Evolutionary conservation across 805 yeast species (phyloP).

Genomic region (Candida yuanshanica): DNA sequence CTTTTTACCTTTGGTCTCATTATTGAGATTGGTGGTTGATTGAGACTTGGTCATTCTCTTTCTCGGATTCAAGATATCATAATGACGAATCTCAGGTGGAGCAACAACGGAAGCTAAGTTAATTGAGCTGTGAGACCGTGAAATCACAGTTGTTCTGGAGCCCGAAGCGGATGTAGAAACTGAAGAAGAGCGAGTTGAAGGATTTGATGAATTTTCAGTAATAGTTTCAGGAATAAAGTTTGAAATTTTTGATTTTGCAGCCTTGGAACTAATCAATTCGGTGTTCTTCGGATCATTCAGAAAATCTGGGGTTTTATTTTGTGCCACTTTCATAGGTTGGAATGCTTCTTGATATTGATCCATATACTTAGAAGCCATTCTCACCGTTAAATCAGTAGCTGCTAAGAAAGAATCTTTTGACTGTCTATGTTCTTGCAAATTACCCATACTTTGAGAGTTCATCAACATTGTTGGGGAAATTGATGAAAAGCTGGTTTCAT

Average conservation of each 20-base stretch:
- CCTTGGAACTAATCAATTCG: neutral
- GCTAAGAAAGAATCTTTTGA: conserved; percentile 14
- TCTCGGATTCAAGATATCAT: conserved; percentile 23
- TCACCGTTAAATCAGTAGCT: conserved; percentile 27
- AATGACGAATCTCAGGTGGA: conserved; percentile 21
- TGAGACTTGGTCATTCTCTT: conserved; percentile 16
- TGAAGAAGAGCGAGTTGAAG: conserved; percentile 3
- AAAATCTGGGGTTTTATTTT: conserved; percentile 3
- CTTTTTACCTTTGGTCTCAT: conserved; percentile 26
- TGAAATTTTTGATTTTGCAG: no score
- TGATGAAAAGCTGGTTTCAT: conserved; percentile 9
- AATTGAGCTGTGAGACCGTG: conserved; percentile 45
- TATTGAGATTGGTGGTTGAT: conserved; percentile 15
- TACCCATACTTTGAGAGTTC: conserved; percentile 6
- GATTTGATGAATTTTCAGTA: conserved; percentile 3
- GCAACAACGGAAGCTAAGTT: conserved; percentile 51
- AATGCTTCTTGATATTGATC: neutral
- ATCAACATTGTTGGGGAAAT: conserved; percentile 22
- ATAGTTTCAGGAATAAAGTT: conserved; percentile 2
- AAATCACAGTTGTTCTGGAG: conserved; percentile 5
- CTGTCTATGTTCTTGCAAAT: neutral
- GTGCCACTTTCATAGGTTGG: neutral
- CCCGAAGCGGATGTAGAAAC: neutral
- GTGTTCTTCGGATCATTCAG: conserved; percentile 4
- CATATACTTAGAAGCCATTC: conserved; percentile 21